Conservation (phyloP, 441 rosid genomes). For the Arabidopsis hybrid region DNA sequence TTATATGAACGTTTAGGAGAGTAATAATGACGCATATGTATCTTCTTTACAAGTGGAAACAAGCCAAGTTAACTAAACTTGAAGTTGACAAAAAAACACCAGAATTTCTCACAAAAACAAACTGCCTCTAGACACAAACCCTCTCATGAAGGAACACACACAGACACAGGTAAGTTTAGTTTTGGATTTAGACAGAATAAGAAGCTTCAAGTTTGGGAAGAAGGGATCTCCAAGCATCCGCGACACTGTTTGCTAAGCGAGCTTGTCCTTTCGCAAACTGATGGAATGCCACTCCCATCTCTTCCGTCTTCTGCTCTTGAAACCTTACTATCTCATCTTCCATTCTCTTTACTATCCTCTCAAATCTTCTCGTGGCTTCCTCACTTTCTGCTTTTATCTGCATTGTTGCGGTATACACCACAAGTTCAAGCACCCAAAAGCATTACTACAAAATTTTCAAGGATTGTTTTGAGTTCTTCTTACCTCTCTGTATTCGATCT, state of each 20-base stretch:
- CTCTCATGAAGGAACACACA: slow-evolving; percentile 15
- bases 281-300: slow-evolving; percentile 91
- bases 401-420: slow-evolving; percentile 25
- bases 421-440: slow-evolving; percentile 10
- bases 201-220: slow-evolving; percentile 92
- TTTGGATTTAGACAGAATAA: slow-evolving; percentile 26
- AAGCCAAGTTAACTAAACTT: slow-evolving; percentile 26
- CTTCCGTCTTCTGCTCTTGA: slow-evolving; percentile 90
- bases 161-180: neutral
- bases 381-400: slow-evolving; percentile 89
- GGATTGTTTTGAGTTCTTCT: slow-evolving; percentile 25
- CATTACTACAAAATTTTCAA: neutral
- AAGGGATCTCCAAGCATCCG: slow-evolving; percentile 98
- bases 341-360: slow-evolving; percentile 79
- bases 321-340: slow-evolving; percentile 88
- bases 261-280: slow-evolving; percentile 97
- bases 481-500: slow-evolving; percentile 86
- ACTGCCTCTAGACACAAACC: slow-evolving; percentile 23
- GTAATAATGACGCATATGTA: slow-evolving; percentile 3
- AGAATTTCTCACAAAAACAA: neutral
- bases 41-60: slow-evolving; percentile 43
- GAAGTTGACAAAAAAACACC: slow-evolving; percentile 26
- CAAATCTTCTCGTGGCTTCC: slow-evolving; percentile 81
- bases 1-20: too few relatives aligned
- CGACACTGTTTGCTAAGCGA: slow-evolving; percentile 76